Conservation (phyloP, 1,139 yeast genomes). For the Zhuliangozyma blackwelliae region DNA sequence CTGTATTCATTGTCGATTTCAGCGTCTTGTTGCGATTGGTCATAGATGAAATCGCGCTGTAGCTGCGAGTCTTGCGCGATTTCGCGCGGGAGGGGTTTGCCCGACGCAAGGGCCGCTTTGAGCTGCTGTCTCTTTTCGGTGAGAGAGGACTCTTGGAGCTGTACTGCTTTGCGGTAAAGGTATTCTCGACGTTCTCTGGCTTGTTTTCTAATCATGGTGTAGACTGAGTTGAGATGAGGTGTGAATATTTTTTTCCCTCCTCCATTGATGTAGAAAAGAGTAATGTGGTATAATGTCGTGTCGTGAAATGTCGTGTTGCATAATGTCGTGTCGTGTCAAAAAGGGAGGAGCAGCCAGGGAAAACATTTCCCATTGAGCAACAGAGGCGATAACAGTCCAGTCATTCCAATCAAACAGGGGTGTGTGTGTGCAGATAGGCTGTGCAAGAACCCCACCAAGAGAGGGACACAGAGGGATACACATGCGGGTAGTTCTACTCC, state of each 20-base stretch:
- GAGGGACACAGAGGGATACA: too few relatives aligned
- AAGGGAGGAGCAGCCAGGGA: too few relatives aligned
- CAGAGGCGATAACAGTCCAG: too few relatives aligned
- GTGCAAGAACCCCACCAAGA: too few relatives aligned
- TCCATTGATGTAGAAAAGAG: neutral
- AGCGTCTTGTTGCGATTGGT: slow-evolving; percentile 60
- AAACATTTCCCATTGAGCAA: too few relatives aligned
- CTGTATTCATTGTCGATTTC: slow-evolving; percentile 83
- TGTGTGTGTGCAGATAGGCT: too few relatives aligned
- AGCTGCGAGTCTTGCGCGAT: slow-evolving; percentile 81
- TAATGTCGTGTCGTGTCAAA: too few relatives aligned
- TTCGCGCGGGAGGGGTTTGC: slow-evolving; percentile 86
- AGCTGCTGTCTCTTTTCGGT: slow-evolving; percentile 84
- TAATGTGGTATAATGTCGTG: too few relatives aligned
- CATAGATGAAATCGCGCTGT: slow-evolving; percentile 79
- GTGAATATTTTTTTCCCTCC: slow-evolving; percentile 1
- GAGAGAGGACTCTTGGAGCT: slow-evolving; percentile 81
- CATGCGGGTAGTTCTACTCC: too few relatives aligned
- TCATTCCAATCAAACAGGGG: too few relatives aligned
- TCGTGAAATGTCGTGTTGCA: too few relatives aligned
- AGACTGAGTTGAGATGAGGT: slow-evolving; percentile 3
- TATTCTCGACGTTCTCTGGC: slow-evolving; percentile 96
- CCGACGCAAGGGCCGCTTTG: slow-evolving; percentile 84
- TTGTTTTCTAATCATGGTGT: slow-evolving; percentile 69
- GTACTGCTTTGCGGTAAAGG: slow-evolving; percentile 80